phyloP scores from a whole-genome alignment of 2,329 filamentous ascomycete genomes.

The Fusarium falciforme region DNA sequence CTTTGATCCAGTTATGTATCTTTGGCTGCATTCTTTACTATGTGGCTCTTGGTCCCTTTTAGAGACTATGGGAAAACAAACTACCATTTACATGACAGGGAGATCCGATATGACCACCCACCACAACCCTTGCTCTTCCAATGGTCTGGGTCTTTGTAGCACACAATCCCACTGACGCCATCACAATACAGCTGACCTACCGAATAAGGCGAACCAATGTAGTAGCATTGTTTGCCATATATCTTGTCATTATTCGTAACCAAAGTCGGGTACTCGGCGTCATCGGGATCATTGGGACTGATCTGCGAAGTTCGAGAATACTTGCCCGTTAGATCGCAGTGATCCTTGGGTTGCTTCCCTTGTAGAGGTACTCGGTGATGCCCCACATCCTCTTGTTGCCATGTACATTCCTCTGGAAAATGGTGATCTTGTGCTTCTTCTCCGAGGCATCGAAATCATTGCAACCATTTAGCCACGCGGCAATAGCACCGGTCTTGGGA shows the following conservation, averaged over 20 bases:
- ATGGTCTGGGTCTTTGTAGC: not conserved
- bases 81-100: not conserved
- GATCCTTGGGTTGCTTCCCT: not conserved
- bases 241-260: not conserved
- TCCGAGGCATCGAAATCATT: conserved; percentile 36
- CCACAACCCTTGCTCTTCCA: not conserved
- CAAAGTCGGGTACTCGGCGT: not conserved
- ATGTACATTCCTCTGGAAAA: not conserved
- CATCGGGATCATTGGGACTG: not conserved
- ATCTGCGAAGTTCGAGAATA: not conserved
- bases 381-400: not conserved
- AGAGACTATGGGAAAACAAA: too few species aligned
- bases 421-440: not conserved
- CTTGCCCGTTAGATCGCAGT: not conserved
- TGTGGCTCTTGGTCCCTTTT: too few species aligned
- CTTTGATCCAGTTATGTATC: too few species aligned
- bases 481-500: conserved; percentile 7
- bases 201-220: not conserved
- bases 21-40: too few species aligned
- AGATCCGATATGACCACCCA: not conserved
- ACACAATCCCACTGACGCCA: not conserved
- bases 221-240: not conserved
- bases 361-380: not conserved
- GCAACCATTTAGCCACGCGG: conserved; percentile 17
- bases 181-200: not conserved